Percentiles rank a stretch among this genome's conserved stretches.
phyloP scores from a whole-genome alignment of 192 early-diverging fungal genomes.

The Oehlia diaphana region DNA sequence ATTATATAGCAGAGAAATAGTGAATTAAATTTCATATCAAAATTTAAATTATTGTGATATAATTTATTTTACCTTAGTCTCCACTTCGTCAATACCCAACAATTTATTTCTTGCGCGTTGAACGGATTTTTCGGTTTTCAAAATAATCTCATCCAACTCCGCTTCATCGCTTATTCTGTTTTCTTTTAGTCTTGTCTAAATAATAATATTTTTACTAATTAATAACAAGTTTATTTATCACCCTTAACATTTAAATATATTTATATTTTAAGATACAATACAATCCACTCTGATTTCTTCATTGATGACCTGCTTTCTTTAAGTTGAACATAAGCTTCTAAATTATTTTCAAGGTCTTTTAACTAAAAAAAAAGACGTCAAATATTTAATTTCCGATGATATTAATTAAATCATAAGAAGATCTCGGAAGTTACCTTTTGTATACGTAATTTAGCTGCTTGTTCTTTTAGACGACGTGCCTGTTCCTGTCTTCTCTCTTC shows the following conservation, averaged over 20 bases:
- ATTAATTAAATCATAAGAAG: not conserved
- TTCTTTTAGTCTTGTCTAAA: slow-evolving; percentile 54
- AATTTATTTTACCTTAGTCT: slow-evolving; percentile 52
- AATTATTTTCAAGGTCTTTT: slow-evolving; percentile 65
- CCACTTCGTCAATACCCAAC: slow-evolving; percentile 76
- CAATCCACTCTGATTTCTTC: slow-evolving; percentile 54
- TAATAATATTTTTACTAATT: slow-evolving; percentile 28
- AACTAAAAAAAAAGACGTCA: slow-evolving; percentile 37
- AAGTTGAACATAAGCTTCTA: slow-evolving; percentile 57
- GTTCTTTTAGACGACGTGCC: slow-evolving; percentile 72
- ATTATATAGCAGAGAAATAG: not conserved
- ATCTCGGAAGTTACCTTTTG: slow-evolving; percentile 63
- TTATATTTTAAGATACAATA: slow-evolving; percentile 5
- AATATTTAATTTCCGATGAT: not conserved
- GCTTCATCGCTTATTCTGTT: slow-evolving; percentile 66
- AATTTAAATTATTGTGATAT: slow-evolving; percentile 10
- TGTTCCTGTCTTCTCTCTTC: slow-evolving; percentile 72
- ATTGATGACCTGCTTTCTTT: slow-evolving; percentile 43
- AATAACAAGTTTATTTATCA: not conserved
- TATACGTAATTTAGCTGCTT: slow-evolving; percentile 76
- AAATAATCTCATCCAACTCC: slow-evolving; percentile 74
- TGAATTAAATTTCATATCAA: not conserved
- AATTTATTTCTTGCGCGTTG: slow-evolving; percentile 75
- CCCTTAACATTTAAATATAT: not conserved
- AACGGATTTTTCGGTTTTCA: slow-evolving; percentile 66